phyloP scores from a whole-genome alignment of 441 rosid genomes.

The Populus hybrid region DNA sequence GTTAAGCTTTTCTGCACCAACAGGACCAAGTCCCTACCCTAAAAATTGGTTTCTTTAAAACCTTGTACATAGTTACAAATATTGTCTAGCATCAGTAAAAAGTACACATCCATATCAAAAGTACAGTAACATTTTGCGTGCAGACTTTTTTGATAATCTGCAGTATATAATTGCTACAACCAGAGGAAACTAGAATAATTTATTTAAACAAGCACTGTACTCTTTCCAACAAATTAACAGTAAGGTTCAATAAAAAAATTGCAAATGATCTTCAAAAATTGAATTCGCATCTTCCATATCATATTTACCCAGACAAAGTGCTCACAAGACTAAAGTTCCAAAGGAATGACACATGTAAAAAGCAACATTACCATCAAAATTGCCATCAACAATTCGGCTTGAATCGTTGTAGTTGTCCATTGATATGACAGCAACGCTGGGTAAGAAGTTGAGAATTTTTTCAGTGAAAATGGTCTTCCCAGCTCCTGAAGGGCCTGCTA shows the following conservation, averaged over 20 bases:
- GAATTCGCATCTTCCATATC: constrained; percentile 1
- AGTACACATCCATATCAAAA: neutral
- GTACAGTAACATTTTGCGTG: neutral
- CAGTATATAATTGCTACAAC: neutral
- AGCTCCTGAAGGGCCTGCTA: constrained; percentile 99
- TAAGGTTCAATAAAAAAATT: neutral
- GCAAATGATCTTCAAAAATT: neutral
- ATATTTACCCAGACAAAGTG: neutral
- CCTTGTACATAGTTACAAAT: neutral
- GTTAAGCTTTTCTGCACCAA: constrained; percentile 1
- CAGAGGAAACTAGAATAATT: neutral
- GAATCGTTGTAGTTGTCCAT: constrained; percentile 96
- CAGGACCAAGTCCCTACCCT: neutral
- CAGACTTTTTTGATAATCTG: neutral
- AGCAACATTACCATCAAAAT: constrained; percentile 74
- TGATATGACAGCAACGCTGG: constrained; percentile 87
- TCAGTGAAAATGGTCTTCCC: constrained; percentile 94
- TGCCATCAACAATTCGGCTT: constrained; percentile 88
- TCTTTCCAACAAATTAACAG: neutral
- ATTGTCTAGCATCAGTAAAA: neutral
- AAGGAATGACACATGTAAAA: constrained; percentile 8
- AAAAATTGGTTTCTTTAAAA: neutral
- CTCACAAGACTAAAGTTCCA: neutral
- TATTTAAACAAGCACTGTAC: neutral
- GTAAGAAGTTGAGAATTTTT: constrained; percentile 81